phyloP scores from a whole-genome alignment of 1,139 yeast genomes.

The Pichia sp. region DNA sequence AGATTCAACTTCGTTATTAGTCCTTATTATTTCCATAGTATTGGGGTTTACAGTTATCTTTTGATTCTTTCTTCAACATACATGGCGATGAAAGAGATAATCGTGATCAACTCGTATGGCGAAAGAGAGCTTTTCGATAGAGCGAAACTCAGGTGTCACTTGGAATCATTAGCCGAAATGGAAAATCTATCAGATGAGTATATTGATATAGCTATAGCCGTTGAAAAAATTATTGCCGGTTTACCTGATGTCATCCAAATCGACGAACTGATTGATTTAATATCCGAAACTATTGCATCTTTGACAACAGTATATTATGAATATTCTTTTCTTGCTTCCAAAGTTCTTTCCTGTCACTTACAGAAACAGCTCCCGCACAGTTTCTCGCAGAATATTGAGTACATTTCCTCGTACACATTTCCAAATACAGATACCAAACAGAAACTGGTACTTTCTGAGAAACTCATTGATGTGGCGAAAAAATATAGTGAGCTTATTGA shows the following conservation, averaged over 20 bases:
- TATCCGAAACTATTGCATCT: conserved; percentile 39
- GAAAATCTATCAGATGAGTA: conserved; percentile 11
- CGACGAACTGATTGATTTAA: conserved; percentile 31
- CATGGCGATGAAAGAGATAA: not conserved
- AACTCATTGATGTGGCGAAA: conserved; percentile 3
- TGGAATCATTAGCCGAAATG: conserved; percentile 9
- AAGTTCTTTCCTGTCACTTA: conserved; percentile 32
- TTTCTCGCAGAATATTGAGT: conserved; percentile 31
- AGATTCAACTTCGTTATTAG: too few species aligned
- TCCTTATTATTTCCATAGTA: too few species aligned
- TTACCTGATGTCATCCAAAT: conserved; percentile 30
- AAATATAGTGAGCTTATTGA: conserved; percentile 31
- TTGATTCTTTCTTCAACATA: too few species aligned
- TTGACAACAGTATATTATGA: conserved; percentile 39
- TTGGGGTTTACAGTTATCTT: too few species aligned
- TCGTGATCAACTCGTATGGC: not conserved
- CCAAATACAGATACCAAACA: conserved; percentile 12
- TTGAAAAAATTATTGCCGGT: conserved; percentile 17
- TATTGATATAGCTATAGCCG: conserved; percentile 14
- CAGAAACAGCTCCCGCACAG: conserved; percentile 25
- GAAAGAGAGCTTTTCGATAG: conserved; percentile 7
- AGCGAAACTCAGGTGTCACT: conserved; percentile 7
- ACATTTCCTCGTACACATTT: conserved; percentile 14
- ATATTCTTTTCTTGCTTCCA: conserved; percentile 39
- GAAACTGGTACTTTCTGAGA: conserved; percentile 5